Evolutionary conservation across 2,329 filamentous ascomycete species (phyloP).

Genomic region (Colletotrichum liaoningense): DNA sequence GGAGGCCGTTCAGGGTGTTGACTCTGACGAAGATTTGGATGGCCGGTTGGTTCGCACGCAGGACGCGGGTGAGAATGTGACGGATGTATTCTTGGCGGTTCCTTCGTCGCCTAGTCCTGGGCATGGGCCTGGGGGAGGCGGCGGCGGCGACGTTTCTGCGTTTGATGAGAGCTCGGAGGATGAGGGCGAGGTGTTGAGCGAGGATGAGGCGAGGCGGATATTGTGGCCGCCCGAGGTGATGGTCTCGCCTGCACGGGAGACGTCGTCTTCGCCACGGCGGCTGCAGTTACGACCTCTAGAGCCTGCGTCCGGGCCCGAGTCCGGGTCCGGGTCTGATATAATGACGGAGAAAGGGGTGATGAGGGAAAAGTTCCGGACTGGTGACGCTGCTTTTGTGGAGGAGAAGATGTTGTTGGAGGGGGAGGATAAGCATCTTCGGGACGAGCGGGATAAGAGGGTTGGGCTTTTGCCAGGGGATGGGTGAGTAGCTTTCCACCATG

Average conservation of each 20-base stretch:
- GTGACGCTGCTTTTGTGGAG: conserved; percentile 51
- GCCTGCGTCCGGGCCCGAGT: conserved; percentile 29
- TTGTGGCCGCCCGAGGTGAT: conserved; percentile 4
- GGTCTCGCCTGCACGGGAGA: too few species aligned
- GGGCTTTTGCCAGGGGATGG: conserved; percentile 13
- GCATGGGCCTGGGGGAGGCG: too few species aligned
- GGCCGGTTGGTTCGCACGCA: not conserved
- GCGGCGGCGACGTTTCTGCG: not conserved
- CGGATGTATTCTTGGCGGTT: not conserved
- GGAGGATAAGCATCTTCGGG: conserved; percentile 49
- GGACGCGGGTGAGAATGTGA: not conserved
- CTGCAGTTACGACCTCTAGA: not conserved
- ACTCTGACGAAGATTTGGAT: not conserved
- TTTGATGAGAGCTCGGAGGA: not conserved
- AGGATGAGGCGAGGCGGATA: conserved; percentile 16
- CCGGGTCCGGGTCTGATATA: conserved; percentile 40
- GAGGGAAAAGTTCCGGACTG: conserved; percentile 54
- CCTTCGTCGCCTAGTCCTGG: not conserved
- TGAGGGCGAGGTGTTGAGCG: not conserved
- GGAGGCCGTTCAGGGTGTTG: conserved; percentile 36
- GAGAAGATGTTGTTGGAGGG: conserved; percentile 51
- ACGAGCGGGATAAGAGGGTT: conserved; percentile 43
- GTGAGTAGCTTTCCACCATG: not conserved
- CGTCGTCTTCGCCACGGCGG: not conserved
- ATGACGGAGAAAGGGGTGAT: not conserved